Base-by-base conservation (phyloP, 202 grass and related monocot species). In the Cymbopogon flexuosus region DNA sequence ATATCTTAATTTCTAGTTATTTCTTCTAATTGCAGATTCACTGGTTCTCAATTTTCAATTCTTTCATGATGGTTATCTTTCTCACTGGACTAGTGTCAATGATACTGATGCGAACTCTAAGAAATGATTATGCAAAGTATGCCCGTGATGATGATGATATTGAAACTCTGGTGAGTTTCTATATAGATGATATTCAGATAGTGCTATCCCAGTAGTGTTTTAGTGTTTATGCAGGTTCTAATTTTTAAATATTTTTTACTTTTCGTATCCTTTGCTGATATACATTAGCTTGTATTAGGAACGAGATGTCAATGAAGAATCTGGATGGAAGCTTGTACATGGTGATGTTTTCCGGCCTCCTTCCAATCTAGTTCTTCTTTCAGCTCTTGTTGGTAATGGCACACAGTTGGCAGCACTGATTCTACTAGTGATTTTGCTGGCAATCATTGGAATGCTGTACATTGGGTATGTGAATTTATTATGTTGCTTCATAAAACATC, bases 41-140 rank as follows among this genome's bases (percentile, higher is more conserved):
- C 73, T 97, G 94, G 94, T 97, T 97, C 79, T 97, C 94, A 62
- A 97, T 97, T 80, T 97, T 97, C 87, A 97, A 97, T 86, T 97
- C 94, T 85, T 94, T 97, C 86, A 97, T 97, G 94, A 97, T 97
- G 94, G 94, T 97, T 82, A 97, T 97, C 79, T 97, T 97, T 84
- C 87, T 97, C 58, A 97, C 91, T 39, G 94, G 94, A 51, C 91
- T 97, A 14, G 94, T 97, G 27, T 97, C 94, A 52, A 97, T 97
- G 94, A 97, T 97, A 87, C 73, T 97, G 79, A 97, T 97, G 94
- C 88, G 89, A 71, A 97, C 94, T 63, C 86, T 97, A 64, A 94
- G 94, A 90, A 97, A 94, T 87, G 94, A 97, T 85, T 97, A 97
- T 86, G 94, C 94, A 67, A 97, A 97, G 88, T 97, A 97, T 92